Evolutionary conservation across 1,284 basidiomycete species (phyloP).

Genomic region (Ganoderma sinense): DNA sequence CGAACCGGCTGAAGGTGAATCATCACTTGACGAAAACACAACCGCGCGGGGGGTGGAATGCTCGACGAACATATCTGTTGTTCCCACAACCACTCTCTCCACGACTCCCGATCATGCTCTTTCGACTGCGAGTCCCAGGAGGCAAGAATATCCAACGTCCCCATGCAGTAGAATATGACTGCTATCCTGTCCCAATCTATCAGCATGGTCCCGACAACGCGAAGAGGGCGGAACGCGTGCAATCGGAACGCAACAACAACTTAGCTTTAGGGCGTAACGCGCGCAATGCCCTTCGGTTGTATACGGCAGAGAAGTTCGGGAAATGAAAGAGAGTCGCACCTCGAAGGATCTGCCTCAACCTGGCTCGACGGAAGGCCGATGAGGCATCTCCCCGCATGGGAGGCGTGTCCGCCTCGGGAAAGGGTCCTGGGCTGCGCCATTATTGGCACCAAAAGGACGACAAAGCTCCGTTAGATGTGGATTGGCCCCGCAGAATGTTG

Average conservation of each 20-base stretch:
- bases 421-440: constrained; percentile 10
- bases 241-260: not conserved
- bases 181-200: constrained; percentile 62
- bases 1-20: constrained; percentile 49
- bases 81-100: constrained; percentile 89
- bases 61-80: constrained; percentile 69
- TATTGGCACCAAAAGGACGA: not conserved
- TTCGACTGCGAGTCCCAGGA: constrained; percentile 56
- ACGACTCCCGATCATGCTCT: constrained; percentile 61
- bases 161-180: constrained; percentile 86
- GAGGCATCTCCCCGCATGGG: constrained; percentile 38
- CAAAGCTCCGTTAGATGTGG: not conserved
- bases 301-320: not conserved
- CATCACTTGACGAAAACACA: constrained; percentile 4
- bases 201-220: not conserved
- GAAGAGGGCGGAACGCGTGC: not conserved
- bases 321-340: constrained; percentile 24
- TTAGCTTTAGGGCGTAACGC: not conserved
- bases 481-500: not conserved
- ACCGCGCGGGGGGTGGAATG: not conserved
- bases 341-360: constrained; percentile 38
- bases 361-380: constrained; percentile 37
- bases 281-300: not conserved
- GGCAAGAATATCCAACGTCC: constrained; percentile 78
- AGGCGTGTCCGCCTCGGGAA: constrained; percentile 30